Evolutionary conservation across 75 land plant genomes (phyloP), one percentile per base, ranked within the genome.

Genomic region (Gnetum montanum): DNA sequence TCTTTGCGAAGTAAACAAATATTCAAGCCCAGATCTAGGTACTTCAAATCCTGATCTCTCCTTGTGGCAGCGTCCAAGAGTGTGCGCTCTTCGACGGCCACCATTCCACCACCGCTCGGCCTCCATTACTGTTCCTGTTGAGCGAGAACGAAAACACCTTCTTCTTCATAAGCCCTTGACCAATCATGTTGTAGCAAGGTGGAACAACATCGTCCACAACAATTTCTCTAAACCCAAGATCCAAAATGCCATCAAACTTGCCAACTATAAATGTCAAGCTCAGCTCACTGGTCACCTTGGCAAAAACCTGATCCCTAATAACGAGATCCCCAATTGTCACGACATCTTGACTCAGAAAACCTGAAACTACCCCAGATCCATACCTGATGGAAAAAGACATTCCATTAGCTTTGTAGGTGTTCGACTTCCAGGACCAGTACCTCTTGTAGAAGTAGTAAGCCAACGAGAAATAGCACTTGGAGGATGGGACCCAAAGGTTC

Each of bases 401-500:
- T 89, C 98, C 98, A 64, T 67, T 82, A 40, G 53, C 70, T 31
- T 57, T 74, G 58, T 93, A 82, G 7, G 96, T 79, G 30, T 67
- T 69, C 46, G 98, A 93, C 22, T 57, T 46, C 49, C 69, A 63
- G 20, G 90, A 50, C 43, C 74, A 78, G 80, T 76, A 93, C 62
- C 53, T 76, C 6, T 63, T 59, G 61, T 93, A 96, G 53, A 89
- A 75, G 41, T 59, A 87, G 79, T 93, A 91, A n/a, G 97, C 70
- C 54, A 93, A 95, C 58, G 96, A 88, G 33, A 93, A 64, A 36
- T 71, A 62, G 70, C 97, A 92, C 59, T 84, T 92, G 31, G 84
- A 46, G 4, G 97, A 92, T 27, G 97, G 97, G 23, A 92, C 84
- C 97, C 97, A 92, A 1, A 92, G 72, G 52, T 92, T 88, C 23